Evolutionary conservation across 495 filamentous ascomycete genomes (phyloP).

Genomic region (Penicillium pancosmium): DNA sequence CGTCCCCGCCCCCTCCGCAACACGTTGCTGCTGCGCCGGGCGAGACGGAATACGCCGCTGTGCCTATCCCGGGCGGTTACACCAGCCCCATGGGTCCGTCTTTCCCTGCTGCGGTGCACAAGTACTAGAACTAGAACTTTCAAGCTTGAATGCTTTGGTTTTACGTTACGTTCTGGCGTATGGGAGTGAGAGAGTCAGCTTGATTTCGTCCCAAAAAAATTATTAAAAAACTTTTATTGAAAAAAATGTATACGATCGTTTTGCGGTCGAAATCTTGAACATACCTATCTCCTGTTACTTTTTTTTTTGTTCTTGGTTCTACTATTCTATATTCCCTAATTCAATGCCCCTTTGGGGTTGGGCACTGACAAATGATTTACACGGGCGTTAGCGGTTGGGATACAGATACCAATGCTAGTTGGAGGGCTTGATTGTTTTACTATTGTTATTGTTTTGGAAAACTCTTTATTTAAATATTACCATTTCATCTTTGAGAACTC

Average conservation of each 20-base stretch:
- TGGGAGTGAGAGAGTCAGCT: not conserved
- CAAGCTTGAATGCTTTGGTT: too few species aligned
- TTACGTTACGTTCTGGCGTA: not conserved
- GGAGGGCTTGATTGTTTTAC: conserved; percentile 7
- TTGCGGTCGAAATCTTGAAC: conserved; percentile 3
- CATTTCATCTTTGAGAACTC: not conserved
- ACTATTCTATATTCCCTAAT: not conserved
- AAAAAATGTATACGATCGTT: conserved; percentile 1
- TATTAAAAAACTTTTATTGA: not conserved
- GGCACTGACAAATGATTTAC: conserved; percentile 16
- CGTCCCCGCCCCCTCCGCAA: conserved; percentile 32
- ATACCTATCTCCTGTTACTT: not conserved
- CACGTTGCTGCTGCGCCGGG: conserved; percentile 51
- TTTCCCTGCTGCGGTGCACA: conserved; percentile 36
- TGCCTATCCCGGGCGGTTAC: conserved; percentile 57
- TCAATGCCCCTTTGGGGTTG: not conserved
- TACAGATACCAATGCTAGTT: conserved; percentile 21
- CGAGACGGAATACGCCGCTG: conserved; percentile 52
- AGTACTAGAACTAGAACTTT: conserved; percentile 2
- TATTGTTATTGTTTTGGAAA: conserved; percentile 12
- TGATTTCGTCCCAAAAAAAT: conserved; percentile 6
- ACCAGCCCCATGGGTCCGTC: conserved; percentile 44
- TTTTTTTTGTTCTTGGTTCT: not conserved
- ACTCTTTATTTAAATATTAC: not conserved
- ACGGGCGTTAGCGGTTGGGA: conserved; percentile 18